Conservation (phyloP, 148 eudicot genomes). For the Polygonum aviculare region DNA sequence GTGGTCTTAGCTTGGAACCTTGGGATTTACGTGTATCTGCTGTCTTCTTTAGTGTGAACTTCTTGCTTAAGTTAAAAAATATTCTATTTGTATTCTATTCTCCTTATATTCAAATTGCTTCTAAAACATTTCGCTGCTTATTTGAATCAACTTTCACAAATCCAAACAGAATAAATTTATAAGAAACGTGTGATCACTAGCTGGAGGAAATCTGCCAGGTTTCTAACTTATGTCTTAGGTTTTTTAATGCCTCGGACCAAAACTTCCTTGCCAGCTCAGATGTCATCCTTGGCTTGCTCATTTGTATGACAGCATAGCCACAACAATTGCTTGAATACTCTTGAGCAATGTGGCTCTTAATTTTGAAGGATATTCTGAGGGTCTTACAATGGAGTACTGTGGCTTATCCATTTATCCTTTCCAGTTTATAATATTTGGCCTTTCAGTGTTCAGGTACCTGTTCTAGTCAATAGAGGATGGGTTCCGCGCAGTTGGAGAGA, state of each 20-base stretch:
- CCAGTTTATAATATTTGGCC: slow-evolving; percentile 15
- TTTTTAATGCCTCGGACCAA: neutral
- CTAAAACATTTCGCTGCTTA: neutral
- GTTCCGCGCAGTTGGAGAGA: slow-evolving; percentile 96
- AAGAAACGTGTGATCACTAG: neutral
- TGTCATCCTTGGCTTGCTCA: neutral
- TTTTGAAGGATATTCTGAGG: neutral
- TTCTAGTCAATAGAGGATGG: slow-evolving; percentile 97
- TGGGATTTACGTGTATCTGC: neutral
- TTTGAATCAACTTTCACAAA: neutral
- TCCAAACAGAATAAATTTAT: neutral
- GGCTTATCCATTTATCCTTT: neutral
- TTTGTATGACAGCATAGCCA: neutral
- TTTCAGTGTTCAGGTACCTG: slow-evolving; percentile 74
- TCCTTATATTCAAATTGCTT: neutral
- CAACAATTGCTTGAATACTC: neutral
- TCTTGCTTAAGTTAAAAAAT: neutral
- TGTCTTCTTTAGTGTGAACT: neutral
- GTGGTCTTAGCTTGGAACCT: neutral
- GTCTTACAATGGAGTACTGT: neutral
- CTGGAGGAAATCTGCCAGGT: slow-evolving; percentile 3
- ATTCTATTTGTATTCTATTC: neutral
- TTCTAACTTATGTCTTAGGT: neutral
- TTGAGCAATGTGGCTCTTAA: neutral
- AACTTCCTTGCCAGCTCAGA: neutral